A percentile compares a stretch with the other conserved stretches of the same genome.
Evolutionary conservation across 768 basidiomycete species (phyloP).

Genomic region (Tulasnella sp.): DNA sequence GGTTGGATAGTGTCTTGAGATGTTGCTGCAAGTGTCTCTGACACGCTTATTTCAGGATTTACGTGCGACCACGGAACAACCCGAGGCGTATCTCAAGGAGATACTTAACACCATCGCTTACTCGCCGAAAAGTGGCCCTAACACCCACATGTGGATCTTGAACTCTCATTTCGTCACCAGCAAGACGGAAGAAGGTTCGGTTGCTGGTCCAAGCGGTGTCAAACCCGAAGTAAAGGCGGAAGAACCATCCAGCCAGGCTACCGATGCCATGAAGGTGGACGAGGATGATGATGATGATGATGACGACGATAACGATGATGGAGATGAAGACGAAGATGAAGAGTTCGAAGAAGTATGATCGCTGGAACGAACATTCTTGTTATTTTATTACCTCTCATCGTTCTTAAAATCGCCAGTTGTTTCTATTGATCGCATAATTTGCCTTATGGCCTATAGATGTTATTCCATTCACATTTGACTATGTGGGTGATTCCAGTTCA

Average conservation of each 20-base stretch:
- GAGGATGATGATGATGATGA: background rate
- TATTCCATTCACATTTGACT: too few species aligned
- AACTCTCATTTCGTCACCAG: slow-evolving; percentile 4
- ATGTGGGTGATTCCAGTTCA: too few species aligned
- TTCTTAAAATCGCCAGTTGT: too few species aligned
- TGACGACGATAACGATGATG: slow-evolving; percentile 12
- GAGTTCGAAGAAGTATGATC: slow-evolving; percentile 16
- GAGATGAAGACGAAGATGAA: slow-evolving; percentile 11
- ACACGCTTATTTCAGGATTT: slow-evolving; percentile 13
- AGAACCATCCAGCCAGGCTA: background rate
- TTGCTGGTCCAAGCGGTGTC: slow-evolving; percentile 9
- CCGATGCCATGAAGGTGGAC: too few species aligned
- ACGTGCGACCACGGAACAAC: slow-evolving; percentile 23
- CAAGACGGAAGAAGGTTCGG: background rate
- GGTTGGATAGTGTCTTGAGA: background rate
- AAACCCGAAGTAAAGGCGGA: background rate
- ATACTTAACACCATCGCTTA: slow-evolving; percentile 23
- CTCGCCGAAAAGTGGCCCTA: slow-evolving; percentile 21
- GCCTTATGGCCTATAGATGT: too few species aligned
- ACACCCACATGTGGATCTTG: slow-evolving; percentile 6
- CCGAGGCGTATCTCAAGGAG: slow-evolving; percentile 26
- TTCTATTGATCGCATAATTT: too few species aligned
- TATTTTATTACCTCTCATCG: too few species aligned
- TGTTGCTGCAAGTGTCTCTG: background rate
- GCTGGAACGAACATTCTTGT: too few species aligned